Evolutionary conservation across 495 filamentous ascomycete species (phyloP).

Genomic region (Wilcoxina mikolae): DNA sequence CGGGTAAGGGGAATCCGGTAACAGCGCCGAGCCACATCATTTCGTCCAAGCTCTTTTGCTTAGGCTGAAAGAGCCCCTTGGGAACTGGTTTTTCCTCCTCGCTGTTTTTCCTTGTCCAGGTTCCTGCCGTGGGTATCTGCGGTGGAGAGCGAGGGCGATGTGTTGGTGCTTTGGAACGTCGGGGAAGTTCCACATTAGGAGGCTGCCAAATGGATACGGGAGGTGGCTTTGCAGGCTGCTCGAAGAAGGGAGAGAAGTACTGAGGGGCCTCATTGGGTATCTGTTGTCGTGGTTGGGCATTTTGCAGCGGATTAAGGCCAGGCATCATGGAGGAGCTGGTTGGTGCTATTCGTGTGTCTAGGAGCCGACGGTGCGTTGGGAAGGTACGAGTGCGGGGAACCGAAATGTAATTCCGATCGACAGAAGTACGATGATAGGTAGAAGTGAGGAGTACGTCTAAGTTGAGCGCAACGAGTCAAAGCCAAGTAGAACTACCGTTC

Average conservation of each 20-base stretch:
- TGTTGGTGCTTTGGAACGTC: constrained; percentile 23
- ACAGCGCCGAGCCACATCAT: constrained; percentile 28
- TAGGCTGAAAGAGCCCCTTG: constrained; percentile 22
- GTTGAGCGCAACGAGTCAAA: too few relatives aligned
- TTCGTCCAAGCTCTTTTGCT: constrained; percentile 25
- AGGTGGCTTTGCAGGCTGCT: constrained; percentile 18
- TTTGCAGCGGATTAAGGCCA: constrained; percentile 25
- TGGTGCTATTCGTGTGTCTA: neutral
- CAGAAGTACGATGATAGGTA: neutral
- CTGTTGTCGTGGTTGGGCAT: constrained; percentile 22
- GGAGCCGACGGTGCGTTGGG: too few relatives aligned
- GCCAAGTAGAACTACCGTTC: too few relatives aligned
- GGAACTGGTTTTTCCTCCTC: constrained; percentile 19
- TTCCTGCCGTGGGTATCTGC: constrained; percentile 23
- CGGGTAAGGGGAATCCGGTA: constrained; percentile 17
- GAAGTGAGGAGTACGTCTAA: neutral
- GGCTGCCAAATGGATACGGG: constrained; percentile 24
- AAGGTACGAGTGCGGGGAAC: too few relatives aligned
- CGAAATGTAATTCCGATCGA: too few relatives aligned
- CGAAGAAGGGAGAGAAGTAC: constrained; percentile 25
- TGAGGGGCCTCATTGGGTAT: constrained; percentile 26
- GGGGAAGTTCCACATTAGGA: constrained; percentile 13
- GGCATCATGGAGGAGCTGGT: constrained; percentile 3
- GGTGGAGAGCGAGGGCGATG: constrained; percentile 21
- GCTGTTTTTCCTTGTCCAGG: constrained; percentile 11